Conservation (phyloP, 202 grass and related monocot species). For the Schoenoplectus tabernaemontani region DNA sequence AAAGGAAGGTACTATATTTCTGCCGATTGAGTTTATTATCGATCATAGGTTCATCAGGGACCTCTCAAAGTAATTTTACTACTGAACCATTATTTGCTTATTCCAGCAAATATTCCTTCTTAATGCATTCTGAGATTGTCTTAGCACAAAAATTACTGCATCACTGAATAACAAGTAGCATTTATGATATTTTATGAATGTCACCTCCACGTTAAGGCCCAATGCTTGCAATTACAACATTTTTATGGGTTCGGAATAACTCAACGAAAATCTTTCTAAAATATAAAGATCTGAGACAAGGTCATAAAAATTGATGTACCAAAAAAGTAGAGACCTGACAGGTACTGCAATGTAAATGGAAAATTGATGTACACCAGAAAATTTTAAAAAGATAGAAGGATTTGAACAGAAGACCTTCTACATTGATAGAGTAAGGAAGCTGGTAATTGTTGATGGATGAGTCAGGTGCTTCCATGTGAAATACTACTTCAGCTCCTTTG, state of each 20-base stretch:
- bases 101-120: constrained; percentile 62
- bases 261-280: neutral
- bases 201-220: constrained; percentile 77
- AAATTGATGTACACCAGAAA: neutral
- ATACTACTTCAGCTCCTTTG: constrained; percentile 83
- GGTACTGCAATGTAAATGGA: neutral
- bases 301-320: neutral
- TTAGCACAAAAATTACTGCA: constrained; percentile 89
- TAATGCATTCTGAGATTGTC: constrained; percentile 69
- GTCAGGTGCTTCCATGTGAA: constrained; percentile 98
- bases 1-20: constrained; percentile 37
- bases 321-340: neutral
- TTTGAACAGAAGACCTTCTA: constrained; percentile 55
- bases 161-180: constrained; percentile 60
- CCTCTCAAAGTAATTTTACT: constrained; percentile 80
- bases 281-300: neutral
- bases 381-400: constrained; percentile 23
- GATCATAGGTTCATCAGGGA: constrained; percentile 68
- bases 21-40: constrained; percentile 62
- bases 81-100: constrained; percentile 86
- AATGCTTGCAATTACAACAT: constrained; percentile 49
- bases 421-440: constrained; percentile 95
- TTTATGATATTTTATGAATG: constrained; percentile 27
- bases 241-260: neutral
- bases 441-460: constrained; percentile 97